Evolutionary conservation across 106 monocot genomes (phyloP), one percentile per base, ranked within the genome.

Genomic region (Agapanthus africanus): DNA sequence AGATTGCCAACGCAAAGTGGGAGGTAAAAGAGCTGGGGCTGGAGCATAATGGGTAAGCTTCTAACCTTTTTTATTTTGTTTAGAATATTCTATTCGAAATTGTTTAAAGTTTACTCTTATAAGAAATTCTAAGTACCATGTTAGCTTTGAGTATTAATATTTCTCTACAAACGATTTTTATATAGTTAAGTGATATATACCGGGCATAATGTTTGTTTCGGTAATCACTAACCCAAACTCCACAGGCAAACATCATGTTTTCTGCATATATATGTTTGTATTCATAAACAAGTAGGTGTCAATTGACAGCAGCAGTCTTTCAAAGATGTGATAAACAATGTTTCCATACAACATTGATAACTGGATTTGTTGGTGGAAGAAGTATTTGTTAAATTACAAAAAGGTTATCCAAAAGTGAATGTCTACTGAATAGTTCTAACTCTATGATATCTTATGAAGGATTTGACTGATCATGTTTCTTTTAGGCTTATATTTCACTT

Each of bases 11-110:
- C 80, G 83, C 88, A 23, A 97, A 97, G 68, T 89, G 91, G 95
- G 95, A 97, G 78, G 81, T 97, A n/a, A 97, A 97, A 73, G 95
- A 97, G 39, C 91, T 97, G 71, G 95, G 95, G 4, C 50, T 97
- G 38, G 91, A 97, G 68, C 95, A 97, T 76, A 97, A 91, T 60
- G 86, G 91, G 95, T 89, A 80, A 30, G 80, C 68, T 23, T 57
- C 21, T 44, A 35, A 14, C 11, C 60, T 59, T 65, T 38, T 68
- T 49, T 0, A 6, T 34, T 72, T 44, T 14, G 7, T 41, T 60
- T 56, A 36, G 11, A 61, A 4, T n/a, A 7, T 63, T 63, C 16
- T 63, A n/a, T 37, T 63, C 6, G 13, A 25, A 23, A 1, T 66
- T 44, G 28, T 44, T 44, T 44, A 31, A 41, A 41, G 3, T 30